These are phyloP conservation scores for Populus tomentosa DNA, from an alignment of 441 rosid species.

Conservation along the genomic window DNA sequence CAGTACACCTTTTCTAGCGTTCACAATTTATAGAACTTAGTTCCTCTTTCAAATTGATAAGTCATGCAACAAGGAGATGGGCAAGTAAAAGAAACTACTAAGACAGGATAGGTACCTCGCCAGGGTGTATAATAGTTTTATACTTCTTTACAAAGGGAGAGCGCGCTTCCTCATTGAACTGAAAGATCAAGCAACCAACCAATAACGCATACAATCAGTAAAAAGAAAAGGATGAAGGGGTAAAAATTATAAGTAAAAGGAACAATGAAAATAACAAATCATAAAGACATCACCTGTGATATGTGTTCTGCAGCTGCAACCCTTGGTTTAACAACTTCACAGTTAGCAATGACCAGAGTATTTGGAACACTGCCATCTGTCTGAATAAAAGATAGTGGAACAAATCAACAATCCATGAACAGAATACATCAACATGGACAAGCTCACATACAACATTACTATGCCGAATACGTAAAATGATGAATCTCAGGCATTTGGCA, in stretches of 20 bases:
- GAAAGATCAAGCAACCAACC: constrained; percentile 21
- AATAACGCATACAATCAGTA: not conserved
- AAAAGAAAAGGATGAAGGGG: not conserved
- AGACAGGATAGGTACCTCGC: constrained; percentile 53
- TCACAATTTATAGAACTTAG: not conserved
- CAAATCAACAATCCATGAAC: not conserved
- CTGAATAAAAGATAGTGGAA: constrained; percentile 33
- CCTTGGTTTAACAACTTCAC: constrained; percentile 95
- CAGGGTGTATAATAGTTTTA: constrained; percentile 93
- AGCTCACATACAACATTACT: not conserved
- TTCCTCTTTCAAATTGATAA: not conserved
- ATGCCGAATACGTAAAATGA: not conserved
- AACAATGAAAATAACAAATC: not conserved
- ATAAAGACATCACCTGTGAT: constrained; percentile 55
- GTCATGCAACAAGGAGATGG: not conserved
- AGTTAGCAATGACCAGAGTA: constrained; percentile 90
- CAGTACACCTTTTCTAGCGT: not conserved
- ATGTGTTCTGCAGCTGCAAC: constrained; percentile 99
- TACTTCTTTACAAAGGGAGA: constrained; percentile 91
- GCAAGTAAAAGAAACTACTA: not conserved
- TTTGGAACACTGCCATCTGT: constrained; percentile 99
- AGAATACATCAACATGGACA: not conserved
- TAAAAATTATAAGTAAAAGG: not conserved
- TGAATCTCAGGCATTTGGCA: constrained; percentile 61
- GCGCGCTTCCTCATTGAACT: constrained; percentile 95